Percentiles rank a stretch among this genome's conserved stretches.
Conservation (phyloP, 2,329 filamentous ascomycete species). For the Aspergillus japonicus region DNA sequence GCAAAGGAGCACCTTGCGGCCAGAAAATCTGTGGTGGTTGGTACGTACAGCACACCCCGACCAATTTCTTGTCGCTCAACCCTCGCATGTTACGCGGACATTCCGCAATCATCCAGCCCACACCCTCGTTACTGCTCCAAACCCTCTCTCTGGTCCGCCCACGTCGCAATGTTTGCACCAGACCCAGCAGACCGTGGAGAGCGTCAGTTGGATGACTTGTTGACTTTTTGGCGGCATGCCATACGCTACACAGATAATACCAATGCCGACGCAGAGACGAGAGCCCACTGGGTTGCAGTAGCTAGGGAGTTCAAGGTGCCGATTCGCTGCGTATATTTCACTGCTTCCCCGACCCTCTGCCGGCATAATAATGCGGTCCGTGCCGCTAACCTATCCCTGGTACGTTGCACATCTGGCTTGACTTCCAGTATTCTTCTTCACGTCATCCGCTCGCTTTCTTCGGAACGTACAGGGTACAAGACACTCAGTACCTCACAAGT, state of each 20-base stretch:
- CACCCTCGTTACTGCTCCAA: constrained; percentile 4
- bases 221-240: background rate
- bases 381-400: constrained; percentile 55
- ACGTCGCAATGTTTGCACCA: background rate
- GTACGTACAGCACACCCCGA: constrained; percentile 55
- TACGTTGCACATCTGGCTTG: no score
- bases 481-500: background rate
- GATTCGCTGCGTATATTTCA: constrained; percentile 84
- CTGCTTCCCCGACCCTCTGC: constrained; percentile 65
- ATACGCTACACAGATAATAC: constrained; percentile 71
- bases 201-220: background rate
- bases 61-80: no score
- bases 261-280: constrained; percentile 78
- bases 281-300: constrained; percentile 74
- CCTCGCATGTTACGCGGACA: constrained; percentile 21
- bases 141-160: background rate
- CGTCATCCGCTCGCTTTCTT: background rate
- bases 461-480: background rate
- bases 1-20: constrained; percentile 65
- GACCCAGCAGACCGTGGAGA: background rate
- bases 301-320: constrained; percentile 69
- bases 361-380: constrained; percentile 88
- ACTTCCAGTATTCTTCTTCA: background rate
- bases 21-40: constrained; percentile 71
- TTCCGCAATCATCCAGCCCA: constrained; percentile 6